Evolutionary conservation across 257 asterid species (phyloP).

Genomic region (Solanum rostratum): DNA sequence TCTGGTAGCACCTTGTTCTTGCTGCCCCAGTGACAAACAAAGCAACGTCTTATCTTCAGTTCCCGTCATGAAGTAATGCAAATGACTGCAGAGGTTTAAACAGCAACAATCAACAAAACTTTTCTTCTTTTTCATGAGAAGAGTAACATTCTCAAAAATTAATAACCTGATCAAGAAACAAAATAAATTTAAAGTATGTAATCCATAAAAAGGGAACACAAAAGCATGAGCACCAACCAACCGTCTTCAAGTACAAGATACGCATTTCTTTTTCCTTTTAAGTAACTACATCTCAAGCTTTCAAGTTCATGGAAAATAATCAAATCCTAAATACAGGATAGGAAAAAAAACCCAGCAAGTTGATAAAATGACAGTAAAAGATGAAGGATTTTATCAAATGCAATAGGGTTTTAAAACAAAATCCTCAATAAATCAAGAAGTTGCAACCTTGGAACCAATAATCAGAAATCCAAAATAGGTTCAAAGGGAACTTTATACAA

Average conservation of each 20-base stretch:
- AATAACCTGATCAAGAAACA: background rate
- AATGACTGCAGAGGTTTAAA: background rate
- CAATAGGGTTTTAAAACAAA: background rate
- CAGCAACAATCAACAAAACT: background rate
- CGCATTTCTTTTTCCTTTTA: background rate
- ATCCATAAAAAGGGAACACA: no score
- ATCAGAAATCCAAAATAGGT: background rate
- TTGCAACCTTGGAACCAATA: background rate
- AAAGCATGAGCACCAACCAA: no score
- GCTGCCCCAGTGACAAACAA: background rate
- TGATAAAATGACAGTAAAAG: background rate
- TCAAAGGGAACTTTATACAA: background rate
- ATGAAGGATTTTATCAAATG: background rate
- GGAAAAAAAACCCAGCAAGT: background rate
- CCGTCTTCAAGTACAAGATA: no score
- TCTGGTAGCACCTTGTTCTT: background rate
- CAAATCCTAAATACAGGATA: background rate
- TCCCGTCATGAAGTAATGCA: background rate
- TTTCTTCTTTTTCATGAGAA: background rate
- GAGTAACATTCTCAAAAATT: background rate
- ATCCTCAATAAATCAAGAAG: slow-evolving; percentile 26
- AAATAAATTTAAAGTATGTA: background rate
- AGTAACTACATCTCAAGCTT: background rate
- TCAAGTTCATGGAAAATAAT: background rate
- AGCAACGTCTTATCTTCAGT: background rate